Percentiles rank a stretch among this genome's conserved stretches.
Evolutionary conservation across 306 rosid genomes (phyloP).

Genomic region (Urtica urens): DNA sequence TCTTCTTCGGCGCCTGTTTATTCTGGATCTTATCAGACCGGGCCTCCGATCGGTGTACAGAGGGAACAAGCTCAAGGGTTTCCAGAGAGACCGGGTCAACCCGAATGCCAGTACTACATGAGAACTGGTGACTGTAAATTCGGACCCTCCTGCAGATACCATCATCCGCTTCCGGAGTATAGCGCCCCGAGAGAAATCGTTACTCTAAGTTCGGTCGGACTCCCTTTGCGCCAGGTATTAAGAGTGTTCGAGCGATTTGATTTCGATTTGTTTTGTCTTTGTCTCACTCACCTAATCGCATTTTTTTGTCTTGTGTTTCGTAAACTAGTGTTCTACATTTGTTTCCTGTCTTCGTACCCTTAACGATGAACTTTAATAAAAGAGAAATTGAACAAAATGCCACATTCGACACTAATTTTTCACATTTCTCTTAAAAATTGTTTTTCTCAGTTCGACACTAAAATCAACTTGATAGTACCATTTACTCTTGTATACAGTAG

Average conservation of each 20-base stretch:
- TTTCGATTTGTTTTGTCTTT: background rate
- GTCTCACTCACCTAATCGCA: background rate
- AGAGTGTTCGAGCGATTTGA: too few species aligned
- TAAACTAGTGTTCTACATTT: too few species aligned
- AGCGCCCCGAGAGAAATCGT: constrained; percentile 39
- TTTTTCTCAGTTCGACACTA: too few species aligned
- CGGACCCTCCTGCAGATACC: constrained; percentile 95
- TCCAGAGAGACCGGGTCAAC: constrained; percentile 96
- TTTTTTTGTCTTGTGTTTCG: background rate
- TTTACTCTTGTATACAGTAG: too few species aligned
- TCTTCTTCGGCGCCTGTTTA: constrained; percentile 45
- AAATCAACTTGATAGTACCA: too few species aligned
- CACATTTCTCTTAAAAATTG: too few species aligned
- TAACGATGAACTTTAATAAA: too few species aligned
- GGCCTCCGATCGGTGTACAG: constrained; percentile 54
- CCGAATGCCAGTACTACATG: constrained; percentile 78
- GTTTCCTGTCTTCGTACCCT: too few species aligned
- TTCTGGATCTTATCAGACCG: constrained; percentile 46
- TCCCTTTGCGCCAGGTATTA: constrained; percentile 94
- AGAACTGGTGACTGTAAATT: constrained; percentile 97
- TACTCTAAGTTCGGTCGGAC: constrained; percentile 57
- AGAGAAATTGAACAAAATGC: too few species aligned
- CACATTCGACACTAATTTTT: too few species aligned
- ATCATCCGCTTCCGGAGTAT: constrained; percentile 84
- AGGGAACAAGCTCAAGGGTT: constrained; percentile 58